Base-by-base conservation (phyloP, 345 rosid genomes). In the Noccaea caerulescens region DNA sequence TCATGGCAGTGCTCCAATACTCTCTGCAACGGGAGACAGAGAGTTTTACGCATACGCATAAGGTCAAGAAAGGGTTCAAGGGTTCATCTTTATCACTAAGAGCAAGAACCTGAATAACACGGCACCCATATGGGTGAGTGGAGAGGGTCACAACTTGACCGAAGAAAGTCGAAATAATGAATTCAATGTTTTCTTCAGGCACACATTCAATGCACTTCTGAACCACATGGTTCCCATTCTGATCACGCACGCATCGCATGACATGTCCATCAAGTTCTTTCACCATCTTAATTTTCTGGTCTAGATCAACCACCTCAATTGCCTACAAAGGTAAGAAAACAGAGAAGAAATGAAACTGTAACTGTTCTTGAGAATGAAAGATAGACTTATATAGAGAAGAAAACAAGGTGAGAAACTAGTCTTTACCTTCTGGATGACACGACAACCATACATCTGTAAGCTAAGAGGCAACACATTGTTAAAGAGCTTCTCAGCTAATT, bases 401-500 rank as follows among this genome's bases (percentile, higher is more conserved):
- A 11, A 1, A 18, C 49, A 20, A 36, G 43, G 56, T 36, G 37
- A 36, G 23, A 76, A 20, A 62, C 6, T 4, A 53, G 39, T 6
- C 30, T 45, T 43, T 74, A 93, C 98, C 97, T 90, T 93, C 72
- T 93, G 98, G 77, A 93, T 90, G 49, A 93, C 98, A 72, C 98
- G 95, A 50, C 98, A 93, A 37, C 98, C 98, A 80, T 93, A 93
- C 98, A 93, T 93, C 72, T 93, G 98, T 73, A 93, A 85, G 80
- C 98, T 90, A 58, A 93, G 93, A 13, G 90, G 78, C 76, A 93
- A 82, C 45, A 93, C 97, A 77, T 88, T 90, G 63, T 89, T 83
- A 71, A 83, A 79, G 36, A 90, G 90, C 81, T 90, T 87, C 60
- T 88, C 91, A 12, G 89, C 96, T 45, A 93, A 79, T 75, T 93